Evolutionary conservation across 768 basidiomycete genomes (phyloP), one percentile per base, ranked within the genome.

Genomic region (Dacryopinax spathularia): DNA sequence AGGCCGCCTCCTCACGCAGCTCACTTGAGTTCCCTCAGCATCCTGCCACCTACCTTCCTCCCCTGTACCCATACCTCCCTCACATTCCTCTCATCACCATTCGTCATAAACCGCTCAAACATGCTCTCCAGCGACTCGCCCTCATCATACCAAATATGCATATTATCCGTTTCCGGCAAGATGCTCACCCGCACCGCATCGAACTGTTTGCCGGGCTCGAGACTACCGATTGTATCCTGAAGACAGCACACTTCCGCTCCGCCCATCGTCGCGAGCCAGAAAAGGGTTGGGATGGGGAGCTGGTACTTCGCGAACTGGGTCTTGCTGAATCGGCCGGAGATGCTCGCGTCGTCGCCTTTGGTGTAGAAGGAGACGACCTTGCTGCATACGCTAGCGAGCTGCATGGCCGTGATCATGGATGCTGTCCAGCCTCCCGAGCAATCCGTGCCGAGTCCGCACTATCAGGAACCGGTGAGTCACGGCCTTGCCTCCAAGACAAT

Each of bases 381-480:
- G 25, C 91, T 87, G 16, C 88, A 84, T 59, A 87, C 81, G 76
- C 89, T 83, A 41, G 87, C 81, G 75, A 89, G 81, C 72, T 85
- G 87, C 59, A 93, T 80, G 16, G 81, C 79, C 25, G 79, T 82
- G 65, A 96, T 78, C 65, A 97, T 88, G 3, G 91, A 94, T 2
- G 85, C 79, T 10, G 82, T 83, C 73, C 84, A 90, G 2, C 95
- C 94, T 12, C 95, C 95, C 1, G 91, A 88, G 62, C 89, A 85
- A 71, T 95, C 92, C 61, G 94, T 94, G 1, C 95, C 95, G n/a
- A 98, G 77, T 18, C 92, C 91, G 65, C 97, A 89, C 91, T 93
- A 65, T 34, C 44, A 29, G 22, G 9, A 13, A 16, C n/a, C 61
- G n/a, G 20, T 35, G 16, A 36, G 15, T n/a, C n/a, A n/a, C n/a